phyloP scores from a whole-genome alignment of 257 asterid genomes.

The Plantago elongata region DNA sequence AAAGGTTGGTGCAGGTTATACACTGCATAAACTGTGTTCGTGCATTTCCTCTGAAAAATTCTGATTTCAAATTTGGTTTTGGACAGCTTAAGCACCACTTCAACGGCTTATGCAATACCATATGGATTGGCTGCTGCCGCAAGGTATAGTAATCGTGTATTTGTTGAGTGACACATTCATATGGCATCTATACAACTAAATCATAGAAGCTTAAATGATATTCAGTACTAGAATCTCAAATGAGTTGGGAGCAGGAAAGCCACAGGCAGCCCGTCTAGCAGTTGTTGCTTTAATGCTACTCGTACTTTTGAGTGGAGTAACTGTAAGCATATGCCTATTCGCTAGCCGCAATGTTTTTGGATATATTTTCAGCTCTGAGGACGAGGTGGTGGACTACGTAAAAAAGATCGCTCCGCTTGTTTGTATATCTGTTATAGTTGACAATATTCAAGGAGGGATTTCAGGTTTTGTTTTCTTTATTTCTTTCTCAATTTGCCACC shows the following conservation, averaged over 20 bases:
- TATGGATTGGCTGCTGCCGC: constrained; percentile 67
- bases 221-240: constrained; percentile 77
- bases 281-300: constrained; percentile 48
- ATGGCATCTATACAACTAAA: too few species aligned
- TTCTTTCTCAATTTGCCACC: too few species aligned
- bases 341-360: constrained; percentile 61
- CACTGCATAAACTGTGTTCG: too few species aligned
- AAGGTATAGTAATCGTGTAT: constrained; percentile 36
- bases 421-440: constrained; percentile 49
- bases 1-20: too few species aligned
- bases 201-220: too few species aligned
- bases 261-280: constrained; percentile 49
- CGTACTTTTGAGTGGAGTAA: constrained; percentile 33
- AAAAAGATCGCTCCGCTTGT: constrained; percentile 59
- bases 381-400: constrained; percentile 67
- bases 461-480: constrained; percentile 37
- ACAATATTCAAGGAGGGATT: constrained; percentile 59
- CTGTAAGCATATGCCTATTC: constrained; percentile 38
- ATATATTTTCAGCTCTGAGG: constrained; percentile 60
- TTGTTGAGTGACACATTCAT: background rate
- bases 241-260: constrained; percentile 70
- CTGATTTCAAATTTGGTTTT: background rate
- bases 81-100: constrained; percentile 43
- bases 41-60: background rate
- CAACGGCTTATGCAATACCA: constrained; percentile 60